Evolutionary conservation across 257 asterid species (phyloP).

Genomic region (Solanum corneliomulleri): DNA sequence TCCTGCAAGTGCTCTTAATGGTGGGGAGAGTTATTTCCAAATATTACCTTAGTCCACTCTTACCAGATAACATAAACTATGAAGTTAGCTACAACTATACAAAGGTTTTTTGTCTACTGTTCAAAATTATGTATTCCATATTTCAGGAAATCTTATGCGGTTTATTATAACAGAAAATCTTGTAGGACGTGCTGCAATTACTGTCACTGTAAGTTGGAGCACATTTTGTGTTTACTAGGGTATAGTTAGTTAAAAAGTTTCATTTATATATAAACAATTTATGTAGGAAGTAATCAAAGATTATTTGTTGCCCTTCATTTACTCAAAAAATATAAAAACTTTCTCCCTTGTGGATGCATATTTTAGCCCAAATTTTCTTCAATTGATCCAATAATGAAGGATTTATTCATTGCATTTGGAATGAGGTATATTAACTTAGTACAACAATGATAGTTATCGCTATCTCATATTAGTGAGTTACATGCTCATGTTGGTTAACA

Average conservation of each 20-base stretch:
- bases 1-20: no score
- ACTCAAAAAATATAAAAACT: not conserved
- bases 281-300: not conserved
- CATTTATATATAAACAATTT: not conserved
- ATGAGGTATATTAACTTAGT: not conserved
- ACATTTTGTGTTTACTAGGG: not conserved
- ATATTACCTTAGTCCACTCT: no score
- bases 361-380: not conserved
- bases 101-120: no score
- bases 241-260: not conserved
- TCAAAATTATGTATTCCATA: no score
- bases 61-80: no score
- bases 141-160: no score
- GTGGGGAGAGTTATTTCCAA: no score
- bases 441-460: not conserved
- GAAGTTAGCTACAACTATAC: no score
- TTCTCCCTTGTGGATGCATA: not conserved
- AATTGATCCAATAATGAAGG: not conserved
- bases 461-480: not conserved
- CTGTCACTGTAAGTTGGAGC: slow-evolving; percentile 63
- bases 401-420: not conserved
- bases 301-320: not conserved
- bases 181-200: slow-evolving; percentile 84
- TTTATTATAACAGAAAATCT: slow-evolving; percentile 1
- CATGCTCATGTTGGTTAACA: slow-evolving; percentile 57